Evolutionary conservation across 768 basidiomycete species (phyloP), one percentile per base, ranked within the genome.

Genomic region (Roridomyces roridus): DNA sequence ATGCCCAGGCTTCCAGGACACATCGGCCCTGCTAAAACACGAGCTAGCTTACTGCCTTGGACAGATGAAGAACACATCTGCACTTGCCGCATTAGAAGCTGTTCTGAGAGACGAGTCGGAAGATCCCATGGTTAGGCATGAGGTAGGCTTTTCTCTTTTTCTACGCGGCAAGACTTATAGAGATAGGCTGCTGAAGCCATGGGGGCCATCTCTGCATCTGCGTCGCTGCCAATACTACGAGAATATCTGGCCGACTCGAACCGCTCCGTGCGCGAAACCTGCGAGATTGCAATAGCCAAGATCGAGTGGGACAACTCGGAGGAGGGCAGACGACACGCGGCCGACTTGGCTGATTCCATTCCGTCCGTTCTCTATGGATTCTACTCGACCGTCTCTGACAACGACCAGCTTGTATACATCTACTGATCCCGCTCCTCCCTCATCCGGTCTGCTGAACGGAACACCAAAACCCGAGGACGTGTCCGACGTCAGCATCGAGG

Each of bases 1-100:
- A 41, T 26, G 29, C 46, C 17, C 50, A 96, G 96, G 90, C 24
- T 93, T 99, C 69, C 72, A 74, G 29, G 96, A 98, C 70, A 81
- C 86, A 6, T 97, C 94, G 39, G 92, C 94, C 9, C 72, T 99
- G 56, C 81, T 99, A 28, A 98, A 98, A 68, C 97, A 99, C 70
- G 97, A 99, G 68, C 82, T 99, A 2, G 97, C 97, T 1, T 99
- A 98, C 71, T 96, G 94, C 67, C 82, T 99, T 4, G 97, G 97
- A 0, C 97, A 99, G 74, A 90, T 96, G 74, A 88, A 88, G 64
- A 81, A 81, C 28, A 65, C 76, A 0, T 77, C 80, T 3, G 97
- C 96, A 0, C 77, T 98, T 11, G 88, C 94, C 6, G 81, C 83
- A 17, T 85, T 99, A 5, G 89, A 92, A 68, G 72, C 77, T 3